Evolutionary conservation across 352 stramenopile genomes (phyloP).

Genomic region (Globisporangium perplexum): DNA sequence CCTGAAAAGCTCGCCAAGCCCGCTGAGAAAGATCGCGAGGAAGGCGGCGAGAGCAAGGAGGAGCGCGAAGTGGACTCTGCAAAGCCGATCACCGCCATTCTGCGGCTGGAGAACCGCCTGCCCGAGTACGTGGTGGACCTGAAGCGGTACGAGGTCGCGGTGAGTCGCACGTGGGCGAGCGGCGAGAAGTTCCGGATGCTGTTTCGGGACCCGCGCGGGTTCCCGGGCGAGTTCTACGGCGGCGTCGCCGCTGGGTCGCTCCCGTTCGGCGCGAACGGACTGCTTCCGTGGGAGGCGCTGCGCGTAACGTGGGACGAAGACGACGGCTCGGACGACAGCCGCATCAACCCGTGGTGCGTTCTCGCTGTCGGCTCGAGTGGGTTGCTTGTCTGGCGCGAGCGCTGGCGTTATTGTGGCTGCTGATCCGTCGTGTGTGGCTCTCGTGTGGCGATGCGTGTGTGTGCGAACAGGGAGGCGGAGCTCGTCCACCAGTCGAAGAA

Average conservation of each 20-base stretch:
- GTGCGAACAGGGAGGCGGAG: constrained; percentile 32
- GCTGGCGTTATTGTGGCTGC: constrained; percentile 9
- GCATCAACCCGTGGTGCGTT: constrained; percentile 82
- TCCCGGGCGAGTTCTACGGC: constrained; percentile 66
- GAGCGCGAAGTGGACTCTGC: constrained; percentile 14
- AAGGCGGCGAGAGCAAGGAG: constrained; percentile 1
- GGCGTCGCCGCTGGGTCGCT: constrained; percentile 62
- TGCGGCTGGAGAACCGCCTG: constrained; percentile 71
- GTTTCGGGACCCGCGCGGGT: constrained; percentile 64
- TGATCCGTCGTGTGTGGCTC: background rate
- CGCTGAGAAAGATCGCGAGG: background rate
- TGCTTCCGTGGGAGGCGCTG: constrained; percentile 77
- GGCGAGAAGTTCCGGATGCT: constrained; percentile 77
- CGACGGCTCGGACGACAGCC: constrained; percentile 72
- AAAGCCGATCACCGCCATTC: constrained; percentile 45
- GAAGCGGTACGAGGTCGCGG: constrained; percentile 54
- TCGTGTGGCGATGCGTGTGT: background rate
- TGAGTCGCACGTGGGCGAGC: constrained; percentile 49
- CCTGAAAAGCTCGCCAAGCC: constrained; percentile 5
- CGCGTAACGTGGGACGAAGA: constrained; percentile 84
- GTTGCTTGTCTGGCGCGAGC: background rate
- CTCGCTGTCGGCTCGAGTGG: background rate
- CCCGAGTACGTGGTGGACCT: constrained; percentile 44
- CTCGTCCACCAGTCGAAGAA: background rate
- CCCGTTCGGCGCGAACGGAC: constrained; percentile 44